These are phyloP conservation scores for Pseudogymnoascus sp. DNA, from an alignment of 2,329 filamentous ascomycete species.

Conservation along the genomic window DNA sequence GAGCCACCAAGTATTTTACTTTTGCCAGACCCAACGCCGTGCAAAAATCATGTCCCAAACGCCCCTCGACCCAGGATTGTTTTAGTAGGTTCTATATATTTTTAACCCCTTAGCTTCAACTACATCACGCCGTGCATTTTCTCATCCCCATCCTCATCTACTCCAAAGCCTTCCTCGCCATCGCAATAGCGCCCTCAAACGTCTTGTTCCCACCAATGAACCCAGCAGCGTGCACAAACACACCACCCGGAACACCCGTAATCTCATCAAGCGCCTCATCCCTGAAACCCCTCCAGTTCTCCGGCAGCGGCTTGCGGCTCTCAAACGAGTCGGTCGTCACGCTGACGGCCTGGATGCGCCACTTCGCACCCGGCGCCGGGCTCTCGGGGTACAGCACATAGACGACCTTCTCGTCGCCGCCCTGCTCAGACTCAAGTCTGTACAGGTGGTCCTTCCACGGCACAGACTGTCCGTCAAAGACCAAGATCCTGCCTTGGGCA, in stretches of 20 bases:
- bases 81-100: not conserved
- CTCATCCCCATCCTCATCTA: slow-evolving; percentile 18
- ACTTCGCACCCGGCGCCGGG: slow-evolving; percentile 66
- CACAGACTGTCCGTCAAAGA: slow-evolving; percentile 68
- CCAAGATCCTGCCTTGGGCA: slow-evolving; percentile 68
- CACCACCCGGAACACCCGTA: slow-evolving; percentile 61
- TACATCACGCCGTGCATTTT: not conserved
- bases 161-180: slow-evolving; percentile 70
- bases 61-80: not conserved
- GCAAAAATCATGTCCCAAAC: not conserved
- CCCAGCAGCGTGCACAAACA: slow-evolving; percentile 90
- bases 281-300: slow-evolving; percentile 83
- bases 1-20: not conserved
- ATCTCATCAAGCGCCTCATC: slow-evolving; percentile 76
- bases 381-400: slow-evolving; percentile 92
- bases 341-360: slow-evolving; percentile 91
- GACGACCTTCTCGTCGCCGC: slow-evolving; percentile 52
- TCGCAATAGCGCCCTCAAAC: slow-evolving; percentile 76
- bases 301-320: slow-evolving; percentile 84
- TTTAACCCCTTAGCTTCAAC: not conserved
- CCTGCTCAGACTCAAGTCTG: slow-evolving; percentile 62
- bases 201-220: slow-evolving; percentile 96
- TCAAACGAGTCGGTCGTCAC: slow-evolving; percentile 78
- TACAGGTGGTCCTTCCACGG: slow-evolving; percentile 98
- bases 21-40: not conserved